These are phyloP conservation scores for Pseudoturritis turrita DNA, from an alignment of 345 rosid species.

Conservation along the genomic window DNA sequence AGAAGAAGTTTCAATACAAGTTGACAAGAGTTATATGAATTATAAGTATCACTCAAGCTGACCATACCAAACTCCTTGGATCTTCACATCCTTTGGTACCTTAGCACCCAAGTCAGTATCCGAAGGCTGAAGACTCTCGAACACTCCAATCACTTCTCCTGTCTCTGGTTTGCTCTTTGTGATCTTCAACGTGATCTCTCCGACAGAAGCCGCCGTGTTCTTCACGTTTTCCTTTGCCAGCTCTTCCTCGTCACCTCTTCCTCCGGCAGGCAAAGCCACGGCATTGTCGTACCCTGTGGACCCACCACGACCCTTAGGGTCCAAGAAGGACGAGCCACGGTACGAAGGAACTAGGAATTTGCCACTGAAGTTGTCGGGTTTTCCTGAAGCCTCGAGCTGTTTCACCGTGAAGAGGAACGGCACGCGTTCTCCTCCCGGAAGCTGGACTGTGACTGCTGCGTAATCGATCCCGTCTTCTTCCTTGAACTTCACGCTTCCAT, in stretches of 20 bases:
- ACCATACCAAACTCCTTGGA: constrained; percentile 91
- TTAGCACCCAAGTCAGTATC: constrained; percentile 96
- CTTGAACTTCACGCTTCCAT: constrained; percentile 65
- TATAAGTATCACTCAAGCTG: constrained; percentile 53
- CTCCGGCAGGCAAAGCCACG: constrained; percentile 91
- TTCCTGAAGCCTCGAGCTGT: constrained; percentile 82
- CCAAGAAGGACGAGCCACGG: constrained; percentile 94
- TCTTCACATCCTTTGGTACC: constrained; percentile 88
- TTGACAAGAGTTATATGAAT: background rate
- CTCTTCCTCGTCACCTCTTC: constrained; percentile 96
- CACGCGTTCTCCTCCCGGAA: constrained; percentile 90
- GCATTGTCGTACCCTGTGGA: constrained; percentile 90
- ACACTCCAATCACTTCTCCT: constrained; percentile 89
- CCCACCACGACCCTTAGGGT: constrained; percentile 96
- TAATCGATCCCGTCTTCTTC: constrained; percentile 95
- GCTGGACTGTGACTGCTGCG: constrained; percentile 90
- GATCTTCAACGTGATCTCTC: constrained; percentile 74
- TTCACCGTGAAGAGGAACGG: constrained; percentile 92
- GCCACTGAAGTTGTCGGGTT: constrained; percentile 70
- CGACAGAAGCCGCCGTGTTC: constrained; percentile 53
- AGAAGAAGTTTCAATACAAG: background rate
- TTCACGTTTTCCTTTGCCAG: constrained; percentile 71
- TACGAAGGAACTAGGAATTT: constrained; percentile 79
- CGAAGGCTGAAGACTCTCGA: constrained; percentile 92
- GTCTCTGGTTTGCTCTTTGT: constrained; percentile 78